Base-by-base conservation (phyloP, 345 rosid genomes). In the Ceriops tagal region DNA sequence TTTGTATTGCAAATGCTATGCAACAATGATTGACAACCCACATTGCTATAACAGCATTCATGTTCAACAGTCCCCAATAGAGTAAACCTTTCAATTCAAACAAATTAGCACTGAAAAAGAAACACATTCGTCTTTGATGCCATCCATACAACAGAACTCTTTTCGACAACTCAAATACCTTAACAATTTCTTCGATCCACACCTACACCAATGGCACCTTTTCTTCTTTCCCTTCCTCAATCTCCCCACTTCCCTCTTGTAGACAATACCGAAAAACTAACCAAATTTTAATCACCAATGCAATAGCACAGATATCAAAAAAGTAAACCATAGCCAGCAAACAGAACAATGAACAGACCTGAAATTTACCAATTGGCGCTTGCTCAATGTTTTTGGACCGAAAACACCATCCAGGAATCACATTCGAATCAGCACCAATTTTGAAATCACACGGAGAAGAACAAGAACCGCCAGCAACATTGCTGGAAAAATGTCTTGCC, bases 381-480 rank as follows among this genome's bases (percentile, higher is more conserved):
- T 91, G 96, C 68, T 88, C 96, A 37, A 89, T 82, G 73, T 92
- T 95, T 76, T 95, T 92, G 31, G 97, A 95, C 75, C 98, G 83
- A 67, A 88, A 89, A 28, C 84, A 81, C 67, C 96, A 74, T 69
- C 84, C 81, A 27, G 77, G 49, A 62, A 79, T 71, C 0, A 84
- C 53, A 62, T 65, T 62, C 0, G 81, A 64, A 57, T 81, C 87
- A 49, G 61, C 86, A 0, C 90, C 96, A 5, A 92, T 79, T 79
- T 86, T 92, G 61, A 87, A 80, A 80, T 86, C 86, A 73, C 85
- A 84, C 10, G 53, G 72, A 1, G 68, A 21, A 27, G 80, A 66
- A 68, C 81, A 81, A 81, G 87, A 81, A 77, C 72, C 81, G 58
- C 68, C 83, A 80, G 84, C 79, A 64, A 75, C 82, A 59, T 73